These are phyloP conservation scores for Peterozyma xylosa DNA, from an alignment of 805 yeast species.

Conservation along the genomic window DNA sequence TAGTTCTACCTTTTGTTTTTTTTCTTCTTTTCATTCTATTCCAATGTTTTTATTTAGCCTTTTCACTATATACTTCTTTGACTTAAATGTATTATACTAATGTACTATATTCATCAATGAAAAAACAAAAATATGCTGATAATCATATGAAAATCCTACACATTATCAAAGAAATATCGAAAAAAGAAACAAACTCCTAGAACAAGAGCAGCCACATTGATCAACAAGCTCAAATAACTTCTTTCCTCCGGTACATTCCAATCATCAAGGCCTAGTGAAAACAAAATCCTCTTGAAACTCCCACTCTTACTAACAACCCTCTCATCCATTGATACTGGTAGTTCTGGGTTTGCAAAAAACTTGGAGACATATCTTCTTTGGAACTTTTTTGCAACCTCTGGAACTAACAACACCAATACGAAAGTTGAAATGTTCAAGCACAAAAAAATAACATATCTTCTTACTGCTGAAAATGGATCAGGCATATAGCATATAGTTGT, in stretches of 20 bases:
- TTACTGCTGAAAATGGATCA: slow-evolving; percentile 3
- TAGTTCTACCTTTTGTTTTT: too few species aligned
- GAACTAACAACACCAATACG: slow-evolving; percentile 2
- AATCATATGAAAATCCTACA: too few species aligned
- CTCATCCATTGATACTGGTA: background rate
- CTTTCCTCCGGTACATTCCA: slow-evolving; percentile 7
- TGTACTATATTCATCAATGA: too few species aligned
- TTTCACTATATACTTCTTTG: too few species aligned
- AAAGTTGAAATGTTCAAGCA: slow-evolving; percentile 7
- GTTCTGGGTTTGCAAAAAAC: background rate
- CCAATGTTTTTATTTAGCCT: too few species aligned
- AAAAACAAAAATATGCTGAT: too few species aligned
- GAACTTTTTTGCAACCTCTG: background rate
- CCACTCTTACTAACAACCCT: background rate
- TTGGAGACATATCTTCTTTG: background rate
- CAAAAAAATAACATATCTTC: slow-evolving; percentile 4
- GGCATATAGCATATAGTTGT: slow-evolving; percentile 6
- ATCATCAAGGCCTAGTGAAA: background rate
- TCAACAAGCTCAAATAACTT: background rate
- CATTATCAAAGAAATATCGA: too few species aligned
- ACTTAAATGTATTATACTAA: too few species aligned
- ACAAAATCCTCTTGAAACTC: background rate
- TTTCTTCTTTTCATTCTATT: too few species aligned
- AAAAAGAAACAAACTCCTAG: too few species aligned
- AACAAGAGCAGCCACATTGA: background rate